Base-by-base conservation (phyloP, 768 basidiomycete genomes). In the Pulveroboletus ravenelii region DNA sequence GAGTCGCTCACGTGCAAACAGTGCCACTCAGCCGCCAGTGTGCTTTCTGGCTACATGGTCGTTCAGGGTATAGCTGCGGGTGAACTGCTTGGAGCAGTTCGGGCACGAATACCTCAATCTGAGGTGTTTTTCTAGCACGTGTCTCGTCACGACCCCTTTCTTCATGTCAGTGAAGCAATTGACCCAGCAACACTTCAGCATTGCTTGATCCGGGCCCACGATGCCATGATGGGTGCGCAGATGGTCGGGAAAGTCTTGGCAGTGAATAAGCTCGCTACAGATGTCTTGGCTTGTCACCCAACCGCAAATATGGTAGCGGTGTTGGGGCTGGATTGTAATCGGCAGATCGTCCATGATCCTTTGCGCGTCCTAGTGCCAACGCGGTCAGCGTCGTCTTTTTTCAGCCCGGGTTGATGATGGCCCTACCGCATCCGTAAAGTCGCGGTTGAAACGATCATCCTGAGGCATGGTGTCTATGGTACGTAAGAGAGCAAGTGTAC, bases 81-180 rank as follows among this genome's bases (percentile, higher is more conserved):
- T 63, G 48, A 67, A 67, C 29, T 32, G 43, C 14, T 61, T 59
- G 5, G 23, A 2, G 29, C 66, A 69, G 15, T 39, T 14, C 7
- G 53, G 40, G 44, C 65, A 68, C 3, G 7, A 0, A 29, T 55
- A 48, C 37, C n/a, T 58, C 23, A 41, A 34, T 41, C 52, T 50
- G 17, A 67, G 54, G 20, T 67, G 66, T 29, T 25, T 52, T 36
- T 67, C 66, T 23, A 55, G 55, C 15, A 67, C 41, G 15, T 69
- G 66, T 14, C 67, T 54, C 29, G 48, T 29, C 13, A 67, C 25
- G 18, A 67, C 65, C 50, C 67, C 65, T 36, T 45, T 67, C 20
- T 53, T 69, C 63, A 69, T 62, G 0, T 40, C 45, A 10, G 25
- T 0, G 3, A 3, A 18, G 27, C 66, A 69, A 10, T 34, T 41